phyloP scores from a whole-genome alignment of 1,284 basidiomycete genomes.

The Coriolopsis trogii region DNA sequence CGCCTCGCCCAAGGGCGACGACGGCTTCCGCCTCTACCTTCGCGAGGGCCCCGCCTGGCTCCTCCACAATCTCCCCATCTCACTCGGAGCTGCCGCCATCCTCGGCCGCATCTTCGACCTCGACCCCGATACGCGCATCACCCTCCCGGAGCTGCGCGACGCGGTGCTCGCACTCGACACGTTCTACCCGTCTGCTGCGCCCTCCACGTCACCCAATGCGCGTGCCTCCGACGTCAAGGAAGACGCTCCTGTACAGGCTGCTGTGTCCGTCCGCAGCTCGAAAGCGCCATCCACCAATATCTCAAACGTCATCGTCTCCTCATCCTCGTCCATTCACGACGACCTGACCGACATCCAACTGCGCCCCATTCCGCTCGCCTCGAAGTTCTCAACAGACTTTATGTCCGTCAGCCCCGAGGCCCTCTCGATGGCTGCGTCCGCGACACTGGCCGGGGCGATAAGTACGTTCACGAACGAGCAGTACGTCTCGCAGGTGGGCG shows the following conservation, averaged over 20 bases:
- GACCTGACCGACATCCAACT: constrained; percentile 19
- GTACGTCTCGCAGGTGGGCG: not conserved
- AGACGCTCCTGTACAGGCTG: too few relatives aligned
- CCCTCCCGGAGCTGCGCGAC: constrained; percentile 29
- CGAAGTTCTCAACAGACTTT: constrained; percentile 13
- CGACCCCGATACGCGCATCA: constrained; percentile 29
- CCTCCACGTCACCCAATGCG: too few relatives aligned
- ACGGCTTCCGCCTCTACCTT: constrained; percentile 58
- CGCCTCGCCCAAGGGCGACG: constrained; percentile 49
- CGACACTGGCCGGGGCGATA: constrained; percentile 9
- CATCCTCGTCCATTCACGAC: constrained; percentile 2
- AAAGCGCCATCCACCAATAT: too few relatives aligned
- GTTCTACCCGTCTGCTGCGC: constrained; percentile 28
- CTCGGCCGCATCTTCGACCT: constrained; percentile 34
- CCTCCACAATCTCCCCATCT: constrained; percentile 52
- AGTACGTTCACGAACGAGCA: constrained; percentile 9
- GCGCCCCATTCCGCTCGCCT: constrained; percentile 6
- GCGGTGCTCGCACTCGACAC: constrained; percentile 28
- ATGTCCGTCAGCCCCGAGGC: constrained; percentile 5
- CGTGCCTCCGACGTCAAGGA: too few relatives aligned
- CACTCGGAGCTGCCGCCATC: constrained; percentile 38
- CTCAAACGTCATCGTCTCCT: too few relatives aligned
- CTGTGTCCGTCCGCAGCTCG: too few relatives aligned
- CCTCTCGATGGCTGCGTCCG: constrained; percentile 9
- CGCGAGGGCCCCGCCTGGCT: constrained; percentile 48